phyloP scores from a whole-genome alignment of 495 filamentous ascomycete genomes.

The Penicillium coffeae region DNA sequence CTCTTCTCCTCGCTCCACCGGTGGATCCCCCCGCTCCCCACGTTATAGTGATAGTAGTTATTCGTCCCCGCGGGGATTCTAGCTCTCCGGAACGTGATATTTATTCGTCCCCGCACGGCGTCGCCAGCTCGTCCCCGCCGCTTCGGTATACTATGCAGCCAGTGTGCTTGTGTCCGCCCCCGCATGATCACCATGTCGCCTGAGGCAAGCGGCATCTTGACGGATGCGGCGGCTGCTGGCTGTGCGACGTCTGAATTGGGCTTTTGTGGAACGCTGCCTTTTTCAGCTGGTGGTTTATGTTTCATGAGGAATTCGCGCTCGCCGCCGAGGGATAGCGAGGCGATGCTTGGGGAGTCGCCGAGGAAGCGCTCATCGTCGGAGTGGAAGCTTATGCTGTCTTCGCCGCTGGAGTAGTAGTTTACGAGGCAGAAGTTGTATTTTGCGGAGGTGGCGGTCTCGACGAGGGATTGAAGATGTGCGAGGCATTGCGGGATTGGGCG shows the following conservation, averaged over 20 bases:
- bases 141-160: slow-evolving; percentile 76
- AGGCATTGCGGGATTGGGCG: slow-evolving; percentile 67
- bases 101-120: slow-evolving; percentile 59
- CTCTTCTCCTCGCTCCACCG: slow-evolving; percentile 52
- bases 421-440: slow-evolving; percentile 72
- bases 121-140: slow-evolving; percentile 47
- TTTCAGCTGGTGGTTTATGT: slow-evolving; percentile 48
- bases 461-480: slow-evolving; percentile 48
- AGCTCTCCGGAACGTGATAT: slow-evolving; percentile 69
- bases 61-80: slow-evolving; percentile 62
- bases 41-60: slow-evolving; percentile 74
- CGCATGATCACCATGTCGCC: slow-evolving; percentile 75
- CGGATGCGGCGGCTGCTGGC: not conserved
- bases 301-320: slow-evolving; percentile 68
- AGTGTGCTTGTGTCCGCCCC: slow-evolving; percentile 62
- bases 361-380: slow-evolving; percentile 75
- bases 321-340: slow-evolving; percentile 64
- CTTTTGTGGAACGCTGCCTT: not conserved
- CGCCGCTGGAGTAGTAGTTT: slow-evolving; percentile 69
- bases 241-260: not conserved
- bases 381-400: slow-evolving; percentile 70
- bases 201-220: slow-evolving; percentile 58
- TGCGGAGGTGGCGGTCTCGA: slow-evolving; percentile 51
- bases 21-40: slow-evolving; percentile 60
- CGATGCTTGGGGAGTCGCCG: slow-evolving; percentile 61